Evolutionary conservation across 176 grass and related monocot species (phyloP).

Genomic region (Chloris gayana): DNA sequence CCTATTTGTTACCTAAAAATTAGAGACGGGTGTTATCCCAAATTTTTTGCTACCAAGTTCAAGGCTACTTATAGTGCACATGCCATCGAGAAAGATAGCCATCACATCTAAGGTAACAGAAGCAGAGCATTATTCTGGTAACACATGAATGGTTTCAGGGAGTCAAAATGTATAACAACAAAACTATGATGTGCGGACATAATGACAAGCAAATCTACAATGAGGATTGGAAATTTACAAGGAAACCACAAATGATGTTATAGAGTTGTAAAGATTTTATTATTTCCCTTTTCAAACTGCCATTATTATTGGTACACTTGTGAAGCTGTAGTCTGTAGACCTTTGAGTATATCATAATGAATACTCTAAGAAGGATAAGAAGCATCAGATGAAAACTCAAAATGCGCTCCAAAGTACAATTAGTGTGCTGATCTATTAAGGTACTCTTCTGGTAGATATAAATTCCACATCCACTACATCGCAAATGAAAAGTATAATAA

Average conservation of each 20-base stretch:
- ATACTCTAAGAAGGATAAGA: conserved; percentile 18
- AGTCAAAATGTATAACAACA: neutral
- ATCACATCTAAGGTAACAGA: neutral
- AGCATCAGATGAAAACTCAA: neutral
- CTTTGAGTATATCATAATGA: conserved; percentile 4
- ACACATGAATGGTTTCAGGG: neutral
- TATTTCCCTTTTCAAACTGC: neutral
- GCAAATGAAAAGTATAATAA: neutral
- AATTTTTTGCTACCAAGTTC: neutral
- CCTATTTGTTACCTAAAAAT: no score
- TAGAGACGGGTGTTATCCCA: no score
- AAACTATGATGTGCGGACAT: no score
- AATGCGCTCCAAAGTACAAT: neutral
- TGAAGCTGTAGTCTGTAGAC: neutral
- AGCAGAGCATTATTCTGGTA: neutral
- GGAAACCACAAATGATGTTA: neutral
- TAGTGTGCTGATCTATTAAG: neutral
- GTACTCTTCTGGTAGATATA: neutral
- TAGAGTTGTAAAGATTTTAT: conserved; percentile 1
- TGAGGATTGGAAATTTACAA: neutral
- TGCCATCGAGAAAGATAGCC: neutral
- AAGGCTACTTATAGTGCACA: neutral
- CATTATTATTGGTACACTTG: neutral
- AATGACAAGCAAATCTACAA: neutral
- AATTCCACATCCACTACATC: neutral